A percentile compares a stretch with the other conserved stretches of the same genome.
Evolutionary conservation across 257 asterid species (phyloP).

Genomic region (Anisodus acutangulus): DNA sequence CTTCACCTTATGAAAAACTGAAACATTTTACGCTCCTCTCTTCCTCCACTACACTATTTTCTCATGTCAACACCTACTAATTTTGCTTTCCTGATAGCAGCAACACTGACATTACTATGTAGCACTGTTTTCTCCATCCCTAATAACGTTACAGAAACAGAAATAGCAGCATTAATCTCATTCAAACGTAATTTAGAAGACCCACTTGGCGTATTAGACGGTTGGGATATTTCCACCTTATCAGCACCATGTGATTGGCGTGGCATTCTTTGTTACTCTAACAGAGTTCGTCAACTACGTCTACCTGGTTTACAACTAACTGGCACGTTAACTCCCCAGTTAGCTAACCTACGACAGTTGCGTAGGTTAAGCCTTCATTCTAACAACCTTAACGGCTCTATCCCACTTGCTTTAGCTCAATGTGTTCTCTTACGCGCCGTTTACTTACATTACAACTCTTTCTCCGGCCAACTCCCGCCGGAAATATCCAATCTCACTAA

Average conservation of each 20-base stretch:
- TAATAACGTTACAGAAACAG: slow-evolving; percentile 40
- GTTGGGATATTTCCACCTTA: slow-evolving; percentile 57
- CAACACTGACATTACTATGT: background rate
- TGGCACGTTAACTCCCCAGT: slow-evolving; percentile 51
- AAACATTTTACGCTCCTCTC: slow-evolving; percentile 20
- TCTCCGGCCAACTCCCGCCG: slow-evolving; percentile 53
- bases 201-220: slow-evolving; percentile 57
- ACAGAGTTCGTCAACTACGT: slow-evolving; percentile 60
- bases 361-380: slow-evolving; percentile 66
- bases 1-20: background rate
- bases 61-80: slow-evolving; percentile 28
- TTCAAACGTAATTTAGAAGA: slow-evolving; percentile 53
- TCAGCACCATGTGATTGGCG: slow-evolving; percentile 83
- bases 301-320: slow-evolving; percentile 60
- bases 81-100: slow-evolving; percentile 26
- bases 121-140: background rate
- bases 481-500: slow-evolving; percentile 49
- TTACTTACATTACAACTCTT: slow-evolving; percentile 54
- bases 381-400: slow-evolving; percentile 54
- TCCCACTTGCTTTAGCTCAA: slow-evolving; percentile 56
- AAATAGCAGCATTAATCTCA: slow-evolving; percentile 54
- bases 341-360: slow-evolving; percentile 59
- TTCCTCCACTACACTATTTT: slow-evolving; percentile 29
- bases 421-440: slow-evolving; percentile 57
- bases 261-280: slow-evolving; percentile 53